phyloP scores from a whole-genome alignment of 1,139 yeast species.

The Blastobotrys buckinghamii region DNA sequence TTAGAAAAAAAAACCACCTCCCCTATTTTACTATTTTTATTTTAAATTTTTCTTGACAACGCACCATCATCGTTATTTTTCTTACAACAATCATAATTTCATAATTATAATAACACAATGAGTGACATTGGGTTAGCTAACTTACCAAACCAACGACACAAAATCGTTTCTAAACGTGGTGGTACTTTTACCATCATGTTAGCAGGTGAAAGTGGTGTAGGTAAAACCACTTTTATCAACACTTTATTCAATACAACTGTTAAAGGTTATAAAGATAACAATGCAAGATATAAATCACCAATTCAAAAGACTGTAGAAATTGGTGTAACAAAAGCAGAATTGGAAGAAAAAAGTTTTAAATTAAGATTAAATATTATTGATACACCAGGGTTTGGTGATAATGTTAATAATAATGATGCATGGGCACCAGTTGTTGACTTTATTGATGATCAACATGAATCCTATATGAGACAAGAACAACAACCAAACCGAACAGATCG shows the following conservation, averaged over 20 bases:
- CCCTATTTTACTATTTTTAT: too few species aligned
- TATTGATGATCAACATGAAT: conserved; percentile 94
- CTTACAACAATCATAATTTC: too few species aligned
- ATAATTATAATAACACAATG: too few species aligned
- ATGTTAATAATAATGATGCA: conserved; percentile 84
- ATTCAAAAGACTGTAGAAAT: conserved; percentile 87
- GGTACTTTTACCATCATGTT: conserved; percentile 90
- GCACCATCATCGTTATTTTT: too few species aligned
- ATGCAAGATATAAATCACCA: conserved; percentile 62
- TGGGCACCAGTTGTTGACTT: conserved; percentile 95
- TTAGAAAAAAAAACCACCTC: too few species aligned
- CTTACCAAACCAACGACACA: conserved; percentile 92
- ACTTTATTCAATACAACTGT: conserved; percentile 64
- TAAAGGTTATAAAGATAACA: conserved; percentile 58
- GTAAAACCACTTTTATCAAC: conserved; percentile 82
- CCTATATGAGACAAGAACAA: conserved; percentile 92
- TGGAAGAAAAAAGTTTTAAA: conserved; percentile 88
- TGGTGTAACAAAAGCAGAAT: conserved; percentile 80
- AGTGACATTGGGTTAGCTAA: conserved; percentile 69
- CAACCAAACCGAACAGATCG: conserved; percentile 68
- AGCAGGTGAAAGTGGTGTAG: conserved; percentile 93
- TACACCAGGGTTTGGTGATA: conserved; percentile 98
- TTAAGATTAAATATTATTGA: conserved; percentile 84
- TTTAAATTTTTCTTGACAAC: too few species aligned
- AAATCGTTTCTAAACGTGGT: conserved; percentile 82